A percentile compares a stretch with the other conserved stretches of the same genome.
These are phyloP conservation scores for Malus asiatica DNA, from an alignment of 306 rosid species.

Conservation along the genomic window DNA sequence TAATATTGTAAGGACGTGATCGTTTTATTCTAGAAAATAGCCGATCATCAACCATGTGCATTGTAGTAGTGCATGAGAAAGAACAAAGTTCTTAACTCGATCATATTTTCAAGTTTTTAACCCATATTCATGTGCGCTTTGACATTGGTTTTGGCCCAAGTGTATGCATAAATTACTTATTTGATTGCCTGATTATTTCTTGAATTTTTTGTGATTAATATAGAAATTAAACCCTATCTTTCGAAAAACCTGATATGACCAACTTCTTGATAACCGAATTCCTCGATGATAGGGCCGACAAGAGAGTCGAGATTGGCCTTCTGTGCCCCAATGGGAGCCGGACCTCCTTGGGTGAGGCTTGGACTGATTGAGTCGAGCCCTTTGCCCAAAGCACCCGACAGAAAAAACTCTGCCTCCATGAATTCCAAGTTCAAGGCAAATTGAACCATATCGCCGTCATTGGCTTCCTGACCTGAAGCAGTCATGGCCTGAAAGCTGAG, in stretches of 20 bases:
- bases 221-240: too few relatives aligned
- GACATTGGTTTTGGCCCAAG: too few relatives aligned
- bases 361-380: slow-evolving; percentile 14
- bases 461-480: slow-evolving; percentile 7
- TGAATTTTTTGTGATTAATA: too few relatives aligned
- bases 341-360: background rate
- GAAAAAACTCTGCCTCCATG: slow-evolving; percentile 14
- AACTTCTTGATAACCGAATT: slow-evolving; percentile 21
- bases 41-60: too few relatives aligned
- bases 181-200: too few relatives aligned
- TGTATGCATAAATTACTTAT: too few relatives aligned
- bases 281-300: background rate
- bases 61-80: too few relatives aligned
- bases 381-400: background rate
- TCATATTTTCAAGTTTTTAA: too few relatives aligned
- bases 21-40: too few relatives aligned
- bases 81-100: too few relatives aligned
- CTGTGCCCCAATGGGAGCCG: slow-evolving; percentile 19
- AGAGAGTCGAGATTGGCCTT: slow-evolving; percentile 19
- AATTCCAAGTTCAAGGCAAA: slow-evolving; percentile 28
- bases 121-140: too few relatives aligned
- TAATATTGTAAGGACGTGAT: too few relatives aligned
- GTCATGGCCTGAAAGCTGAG: background rate
- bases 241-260: slow-evolving; percentile 15
- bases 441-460: slow-evolving; percentile 4